These are phyloP conservation scores for Lyophyllum atratum DNA, from an alignment of 768 basidiomycete species.

Conservation along the genomic window DNA sequence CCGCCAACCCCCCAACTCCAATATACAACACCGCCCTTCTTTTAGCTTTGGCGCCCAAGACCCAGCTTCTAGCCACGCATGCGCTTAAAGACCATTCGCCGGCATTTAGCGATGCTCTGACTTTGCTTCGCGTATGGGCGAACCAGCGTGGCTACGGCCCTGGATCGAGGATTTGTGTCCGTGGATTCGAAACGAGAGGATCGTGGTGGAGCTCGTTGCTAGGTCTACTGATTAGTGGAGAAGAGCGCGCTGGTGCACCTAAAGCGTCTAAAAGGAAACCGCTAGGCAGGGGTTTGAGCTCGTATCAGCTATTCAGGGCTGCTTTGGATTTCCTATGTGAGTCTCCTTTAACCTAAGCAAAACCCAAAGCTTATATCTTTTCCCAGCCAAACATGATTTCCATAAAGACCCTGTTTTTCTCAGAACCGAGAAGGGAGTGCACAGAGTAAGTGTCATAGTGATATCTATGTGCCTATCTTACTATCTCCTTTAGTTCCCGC, in stretches of 20 bases:
- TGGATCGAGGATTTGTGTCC: constrained; percentile 55
- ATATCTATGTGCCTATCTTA: background rate
- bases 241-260: constrained; percentile 44
- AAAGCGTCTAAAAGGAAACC: constrained; percentile 48
- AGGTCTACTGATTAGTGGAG: constrained; percentile 64
- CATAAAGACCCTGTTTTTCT: constrained; percentile 56
- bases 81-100: constrained; percentile 55
- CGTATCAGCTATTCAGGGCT: constrained; percentile 88
- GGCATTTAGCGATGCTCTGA: constrained; percentile 71
- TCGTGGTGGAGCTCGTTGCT: constrained; percentile 70
- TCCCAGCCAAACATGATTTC: constrained; percentile 72
- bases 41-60: constrained; percentile 45
- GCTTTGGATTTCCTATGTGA: constrained; percentile 82
- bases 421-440: constrained; percentile 54
- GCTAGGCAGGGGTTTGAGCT: constrained; percentile 80
- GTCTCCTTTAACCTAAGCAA: constrained; percentile 21
- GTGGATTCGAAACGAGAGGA: constrained; percentile 71
- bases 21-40: constrained; percentile 80
- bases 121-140: constrained; percentile 88
- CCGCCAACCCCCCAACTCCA: constrained; percentile 58
- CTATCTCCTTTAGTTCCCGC: constrained; percentile 45
- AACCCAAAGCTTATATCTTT: constrained; percentile 6
- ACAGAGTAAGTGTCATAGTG: constrained; percentile 44
- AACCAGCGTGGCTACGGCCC: constrained; percentile 79
- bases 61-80: constrained; percentile 57